Evolutionary conservation across 768 basidiomycete species (phyloP), one percentile per base, ranked within the genome.

Genomic region (Butyriboletus loyo): DNA sequence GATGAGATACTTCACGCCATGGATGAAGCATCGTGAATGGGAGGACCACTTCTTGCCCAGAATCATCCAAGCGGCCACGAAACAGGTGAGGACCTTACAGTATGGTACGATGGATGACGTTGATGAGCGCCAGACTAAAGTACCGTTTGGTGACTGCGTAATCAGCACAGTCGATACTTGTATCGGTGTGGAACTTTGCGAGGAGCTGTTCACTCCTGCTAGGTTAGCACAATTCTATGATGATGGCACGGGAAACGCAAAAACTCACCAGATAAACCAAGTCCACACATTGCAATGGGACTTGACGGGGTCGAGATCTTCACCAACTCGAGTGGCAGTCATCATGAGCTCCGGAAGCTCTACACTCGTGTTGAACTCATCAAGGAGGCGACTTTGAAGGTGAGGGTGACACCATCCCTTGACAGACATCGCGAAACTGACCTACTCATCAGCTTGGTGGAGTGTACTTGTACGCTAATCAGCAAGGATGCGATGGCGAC

Each of bases 301-400:
- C 81, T 99, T 9, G 96, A 99, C 63, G 97, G 97, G 6, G 96
- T 98, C 8, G 97, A 99, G 71, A 97, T 99, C 45, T 98, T 98
- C 67, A 98, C 96, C 9, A 99, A 99, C 72, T 98, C 97, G 1
- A 95, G 92, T 57, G 97, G 94, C 5, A 96, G 92, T 69, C 97
- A 99, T 66, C 97, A 99, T 64, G 97, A 98, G 66, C 84, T 99
- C 24, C 86, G 97, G n/a, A 99, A 99, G 70, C 79, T 99, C 24
- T 83, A 92, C 64, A 84, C 83, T 8, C 84, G 97, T 7, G 82
- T 98, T 2, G 94, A 99, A 55, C 77, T 99, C 11, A 98, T 99
- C 73, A 94, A 91, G 64, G 97, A 98, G 66, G 97, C 97, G 1
- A 99, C 96, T 1, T 74, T 87, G 53, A 99, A 98, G 83, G 96